Conservation (phyloP, 1,284 basidiomycete species). For the Cryptococcus floricola region DNA sequence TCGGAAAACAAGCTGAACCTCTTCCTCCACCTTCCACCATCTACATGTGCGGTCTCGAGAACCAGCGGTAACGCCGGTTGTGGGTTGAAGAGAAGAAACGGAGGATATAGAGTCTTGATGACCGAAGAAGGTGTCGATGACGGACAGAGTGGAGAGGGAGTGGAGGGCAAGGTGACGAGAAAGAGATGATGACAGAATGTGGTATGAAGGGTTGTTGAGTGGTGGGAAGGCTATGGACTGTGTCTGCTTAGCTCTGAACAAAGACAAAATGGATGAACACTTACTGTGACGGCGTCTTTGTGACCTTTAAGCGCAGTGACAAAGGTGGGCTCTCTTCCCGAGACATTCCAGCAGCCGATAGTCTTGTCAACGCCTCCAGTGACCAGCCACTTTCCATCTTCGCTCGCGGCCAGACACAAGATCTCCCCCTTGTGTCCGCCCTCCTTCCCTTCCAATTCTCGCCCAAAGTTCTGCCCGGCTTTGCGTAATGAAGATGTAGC, state of each 20-base stretch:
- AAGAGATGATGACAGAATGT: constrained; percentile 81
- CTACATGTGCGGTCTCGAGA: constrained; percentile 85
- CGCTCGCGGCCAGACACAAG: constrained; percentile 73
- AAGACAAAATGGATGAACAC: constrained; percentile 38
- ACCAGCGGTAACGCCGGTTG: constrained; percentile 82
- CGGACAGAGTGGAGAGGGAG: constrained; percentile 78
- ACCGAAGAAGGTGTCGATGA: constrained; percentile 95
- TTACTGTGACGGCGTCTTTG: constrained; percentile 77
- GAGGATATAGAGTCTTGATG: constrained; percentile 85
- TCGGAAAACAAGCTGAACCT: constrained; percentile 91
- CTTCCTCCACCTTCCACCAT: constrained; percentile 96
- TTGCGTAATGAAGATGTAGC: constrained; percentile 55
- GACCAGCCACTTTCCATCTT: constrained; percentile 78
- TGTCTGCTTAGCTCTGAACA: neutral
- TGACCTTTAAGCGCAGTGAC: constrained; percentile 75
- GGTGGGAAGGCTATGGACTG: constrained; percentile 77
- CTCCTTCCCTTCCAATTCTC: constrained; percentile 51
- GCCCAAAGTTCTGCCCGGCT: constrained; percentile 46
- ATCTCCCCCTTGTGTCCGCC: constrained; percentile 85
- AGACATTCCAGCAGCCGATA: constrained; percentile 78
- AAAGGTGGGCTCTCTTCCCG: constrained; percentile 61
- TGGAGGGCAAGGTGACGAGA: constrained; percentile 92
- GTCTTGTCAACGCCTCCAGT: constrained; percentile 80
- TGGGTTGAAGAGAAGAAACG: constrained; percentile 74
- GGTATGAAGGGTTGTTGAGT: constrained; percentile 60